A percentile compares a stretch with the other conserved stretches of the same genome.
phyloP scores from a whole-genome alignment of 345 rosid genomes.

The Eucalyptus regnans region DNA sequence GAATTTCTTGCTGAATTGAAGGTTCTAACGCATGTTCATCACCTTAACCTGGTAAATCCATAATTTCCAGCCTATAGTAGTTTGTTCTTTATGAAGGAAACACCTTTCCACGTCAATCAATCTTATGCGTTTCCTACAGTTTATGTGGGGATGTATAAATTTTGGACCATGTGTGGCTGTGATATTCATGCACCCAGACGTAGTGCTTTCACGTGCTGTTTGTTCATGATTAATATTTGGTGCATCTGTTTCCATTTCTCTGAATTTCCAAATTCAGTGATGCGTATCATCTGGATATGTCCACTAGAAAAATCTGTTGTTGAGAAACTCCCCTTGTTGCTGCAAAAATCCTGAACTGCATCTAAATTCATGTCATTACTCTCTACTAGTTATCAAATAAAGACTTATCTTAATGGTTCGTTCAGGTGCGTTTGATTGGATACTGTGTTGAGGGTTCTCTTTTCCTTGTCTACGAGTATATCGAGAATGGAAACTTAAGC shows the following conservation, averaged over 20 bases:
- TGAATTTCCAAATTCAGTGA: neutral
- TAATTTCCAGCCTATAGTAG: neutral
- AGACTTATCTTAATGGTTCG: neutral
- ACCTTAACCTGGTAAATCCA: conserved; percentile 73
- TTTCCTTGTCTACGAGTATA: conserved; percentile 76
- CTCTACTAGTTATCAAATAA: neutral
- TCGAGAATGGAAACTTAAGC: conserved; percentile 91
- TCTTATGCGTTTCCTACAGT: neutral
- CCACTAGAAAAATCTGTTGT: neutral
- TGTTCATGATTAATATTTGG: neutral
- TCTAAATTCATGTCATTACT: neutral
- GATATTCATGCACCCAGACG: neutral
- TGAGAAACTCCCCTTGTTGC: neutral
- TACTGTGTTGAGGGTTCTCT: conserved; percentile 94
- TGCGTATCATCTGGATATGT: neutral
- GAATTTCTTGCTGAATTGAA: conserved; percentile 94
- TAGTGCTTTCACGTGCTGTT: neutral
- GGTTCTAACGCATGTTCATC: conserved; percentile 90
- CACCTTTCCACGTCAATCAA: neutral
- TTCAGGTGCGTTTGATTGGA: conserved; percentile 86
- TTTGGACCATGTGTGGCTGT: neutral
- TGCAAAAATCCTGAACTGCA: neutral
- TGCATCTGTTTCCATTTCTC: neutral
- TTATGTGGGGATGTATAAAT: neutral
- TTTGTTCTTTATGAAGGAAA: neutral